Conservation (phyloP, 2,329 filamentous ascomycete species). For the Ceratocystis eucalypticola region DNA sequence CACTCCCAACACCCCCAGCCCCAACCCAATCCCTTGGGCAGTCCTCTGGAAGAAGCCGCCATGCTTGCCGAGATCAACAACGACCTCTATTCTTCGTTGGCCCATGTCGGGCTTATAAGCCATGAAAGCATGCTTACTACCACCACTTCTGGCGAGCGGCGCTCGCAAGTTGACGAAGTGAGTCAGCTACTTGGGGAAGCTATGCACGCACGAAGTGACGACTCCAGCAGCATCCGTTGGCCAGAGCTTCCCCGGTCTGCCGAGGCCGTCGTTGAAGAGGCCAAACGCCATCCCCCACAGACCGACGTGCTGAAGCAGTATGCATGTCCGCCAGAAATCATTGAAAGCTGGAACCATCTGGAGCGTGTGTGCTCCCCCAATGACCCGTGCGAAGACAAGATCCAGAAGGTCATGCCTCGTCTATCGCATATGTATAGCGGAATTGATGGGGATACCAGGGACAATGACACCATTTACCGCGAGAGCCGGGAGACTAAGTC, state of each 20-base stretch:
- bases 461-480: not conserved
- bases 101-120: not conserved
- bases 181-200: not conserved
- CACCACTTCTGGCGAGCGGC: not conserved
- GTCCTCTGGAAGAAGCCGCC: not conserved
- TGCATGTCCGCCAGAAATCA: not conserved
- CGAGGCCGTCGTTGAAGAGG: constrained; percentile 1
- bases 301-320: not conserved
- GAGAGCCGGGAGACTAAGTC: not conserved
- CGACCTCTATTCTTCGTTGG: not conserved
- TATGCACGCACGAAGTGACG: not conserved
- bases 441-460: not conserved
- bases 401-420: constrained; percentile 6
- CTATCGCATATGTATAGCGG: not conserved
- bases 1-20: not conserved
- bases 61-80: constrained; percentile 1
- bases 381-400: constrained; percentile 1
- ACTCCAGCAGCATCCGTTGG: constrained; percentile 1
- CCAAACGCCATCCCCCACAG: not conserved
- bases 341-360: not conserved
- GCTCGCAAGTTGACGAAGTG: not conserved
- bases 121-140: not conserved
- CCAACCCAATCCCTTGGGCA: not conserved
- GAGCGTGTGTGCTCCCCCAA: not conserved
- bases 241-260: not conserved